Base-by-base conservation (phyloP, 176 grass and related monocot species). In the Puccinellia tenuiflora region DNA sequence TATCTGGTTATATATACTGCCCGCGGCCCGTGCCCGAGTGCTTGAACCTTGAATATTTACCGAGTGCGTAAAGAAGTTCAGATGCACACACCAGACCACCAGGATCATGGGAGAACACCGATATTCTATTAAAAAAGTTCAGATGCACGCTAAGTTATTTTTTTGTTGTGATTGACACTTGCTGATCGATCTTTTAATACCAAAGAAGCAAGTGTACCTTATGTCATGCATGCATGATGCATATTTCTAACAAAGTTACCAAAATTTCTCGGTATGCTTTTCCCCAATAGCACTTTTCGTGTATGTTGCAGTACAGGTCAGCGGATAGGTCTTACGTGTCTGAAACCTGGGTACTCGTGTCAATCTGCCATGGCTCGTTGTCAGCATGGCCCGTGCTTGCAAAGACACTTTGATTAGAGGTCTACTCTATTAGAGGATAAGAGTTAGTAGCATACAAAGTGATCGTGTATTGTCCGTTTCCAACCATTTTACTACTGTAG, bases 251-350 rank as follows among this genome's bases (percentile, higher is more conserved):
- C 9, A 53, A 86, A 66, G 20, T 52, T 75, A 77, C 61, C 72
- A n/a, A 12, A 83, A 61, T 83, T 87, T 78, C 51, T 87, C 51
- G 79, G 72, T 83, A 70, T 71, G 79, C 40, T 22, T 50, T 85
- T 50, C 16, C 46, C 35, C 22, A 26, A 10, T 31, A 53, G 29
- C 48, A 50, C 43, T 10, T 3, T 5, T 13, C 16, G n/a, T n/a
- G 22, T 0, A 8, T 46, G 76, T 24, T 72, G 76, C 52, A 37
- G 57, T 57, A 71, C 84, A 86, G 76, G n/a, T n/a, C 73, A 6
- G 20, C 20, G 48, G 37, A 54, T 76, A 14, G 30, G 37, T 35
- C 53, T 73, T 42, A 52, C 15, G 20, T 38, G 21, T 56, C 54
- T 43, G n/a, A n/a, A 61, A 43, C 76, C 35, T 78, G 35, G 28